Conservation (phyloP, 2,329 filamentous ascomycete species). For the Leptographium wingfieldii region DNA sequence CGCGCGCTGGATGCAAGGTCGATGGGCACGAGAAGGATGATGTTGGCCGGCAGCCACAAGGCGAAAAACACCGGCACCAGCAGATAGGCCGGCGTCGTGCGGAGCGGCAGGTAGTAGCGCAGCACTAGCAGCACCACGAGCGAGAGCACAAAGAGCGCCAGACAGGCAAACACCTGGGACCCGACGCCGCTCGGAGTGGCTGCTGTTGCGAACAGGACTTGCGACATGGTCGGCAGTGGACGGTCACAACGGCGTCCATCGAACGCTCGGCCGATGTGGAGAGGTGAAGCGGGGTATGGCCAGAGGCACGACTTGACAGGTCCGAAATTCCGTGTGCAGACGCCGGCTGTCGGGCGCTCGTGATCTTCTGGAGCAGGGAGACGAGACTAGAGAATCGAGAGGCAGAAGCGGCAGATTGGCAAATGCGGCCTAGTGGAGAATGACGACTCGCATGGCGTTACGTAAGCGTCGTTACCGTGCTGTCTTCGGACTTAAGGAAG, state of each 20-base stretch:
- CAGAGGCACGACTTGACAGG: too few relatives aligned
- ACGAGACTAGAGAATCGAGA: neutral
- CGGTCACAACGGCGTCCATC: neutral
- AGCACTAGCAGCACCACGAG: conserved; percentile 70
- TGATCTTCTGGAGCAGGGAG: too few relatives aligned
- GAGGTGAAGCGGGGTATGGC: neutral
- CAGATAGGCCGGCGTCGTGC: conserved; percentile 80
- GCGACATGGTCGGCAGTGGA: neutral
- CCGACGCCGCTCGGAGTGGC: neutral
- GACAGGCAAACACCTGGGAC: conserved; percentile 64
- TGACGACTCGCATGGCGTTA: neutral
- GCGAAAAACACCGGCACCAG: conserved; percentile 89
- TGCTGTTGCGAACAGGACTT: neutral
- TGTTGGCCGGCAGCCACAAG: conserved; percentile 82
- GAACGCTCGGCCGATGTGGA: neutral
- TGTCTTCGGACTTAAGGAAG: neutral
- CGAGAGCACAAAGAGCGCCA: conserved; percentile 63
- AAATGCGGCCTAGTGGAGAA: neutral
- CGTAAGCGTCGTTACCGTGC: neutral
- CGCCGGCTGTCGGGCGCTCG: too few relatives aligned
- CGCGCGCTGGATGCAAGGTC: conserved; percentile 80
- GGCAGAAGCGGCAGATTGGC: neutral
- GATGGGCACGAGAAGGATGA: conserved; percentile 85
- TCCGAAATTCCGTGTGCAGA: neutral
- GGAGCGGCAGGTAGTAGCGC: conserved; percentile 80